Base-by-base conservation (phyloP, 129 eudicot species). In the Dittrichia graveolens region DNA sequence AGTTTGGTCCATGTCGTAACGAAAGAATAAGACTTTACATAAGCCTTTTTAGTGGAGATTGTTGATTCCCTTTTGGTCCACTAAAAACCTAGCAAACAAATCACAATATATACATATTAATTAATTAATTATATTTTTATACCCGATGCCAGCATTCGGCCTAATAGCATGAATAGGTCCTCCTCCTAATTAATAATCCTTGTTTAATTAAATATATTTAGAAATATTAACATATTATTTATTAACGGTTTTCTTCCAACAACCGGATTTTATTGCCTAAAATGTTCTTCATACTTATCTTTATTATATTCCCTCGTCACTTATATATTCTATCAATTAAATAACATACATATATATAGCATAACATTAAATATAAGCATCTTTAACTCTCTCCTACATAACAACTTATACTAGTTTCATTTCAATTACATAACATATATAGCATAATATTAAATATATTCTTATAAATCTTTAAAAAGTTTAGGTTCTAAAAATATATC, bases 41-140 rank as follows among this genome's bases (percentile, higher is more conserved):
- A 31, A 14, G 42, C 55, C 62, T 70, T 70, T 70, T 69, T 49
- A 60, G 75, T 61, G 76, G 76, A 77, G 71, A 49, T 41, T 31
- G 65, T 15, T 61, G 76, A 62, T 70, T 69, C 77, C 50, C 37
- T 61, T 78, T 78, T 69, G 56, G 77, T 56, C 77, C 82, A 78
- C 65, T 72, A 61, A 69, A 61, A 69, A 71, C 65, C 69, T 60
- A 47, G 64, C 81, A 68, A 43, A 19, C 5, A 4, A 58, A 50
- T 65, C 79, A 64, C 41, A n/a, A n/a, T n/a, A n/a, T n/a, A n/a
- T n/a, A n/a, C n/a, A n/a, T n/a, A n/a, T n/a, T n/a, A n/a, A n/a
- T n/a, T n/a, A n/a, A n/a, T n/a, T n/a, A n/a, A n/a, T n/a, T n/a
- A n/a, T n/a, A n/a, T n/a, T n/a, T n/a, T n/a, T 43, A 50, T n/a